Evolutionary conservation across 805 yeast genomes (phyloP).

Genomic region (Yamadazyma insecticola): DNA sequence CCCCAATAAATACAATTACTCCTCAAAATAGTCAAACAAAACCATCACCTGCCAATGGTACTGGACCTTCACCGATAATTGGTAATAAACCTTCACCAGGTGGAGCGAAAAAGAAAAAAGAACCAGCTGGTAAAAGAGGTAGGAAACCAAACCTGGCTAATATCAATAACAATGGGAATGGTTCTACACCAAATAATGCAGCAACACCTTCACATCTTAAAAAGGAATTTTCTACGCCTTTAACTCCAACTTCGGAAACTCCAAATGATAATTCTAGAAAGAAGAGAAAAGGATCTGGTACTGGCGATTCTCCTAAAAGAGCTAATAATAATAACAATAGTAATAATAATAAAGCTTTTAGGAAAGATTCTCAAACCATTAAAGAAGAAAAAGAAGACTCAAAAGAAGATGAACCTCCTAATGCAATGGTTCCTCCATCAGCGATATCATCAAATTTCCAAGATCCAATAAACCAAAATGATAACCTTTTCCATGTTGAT

Average conservation of each 20-base stretch:
- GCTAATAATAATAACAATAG: conserved; percentile 9
- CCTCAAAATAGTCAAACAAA: conserved; percentile 8
- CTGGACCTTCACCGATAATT: conserved; percentile 28
- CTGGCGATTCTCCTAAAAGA: conserved; percentile 34
- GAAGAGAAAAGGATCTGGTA: conserved; percentile 27
- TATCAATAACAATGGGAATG: conserved; percentile 9
- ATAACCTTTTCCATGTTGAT: conserved; percentile 33
- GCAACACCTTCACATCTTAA: conserved; percentile 24
- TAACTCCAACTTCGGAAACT: conserved; percentile 39
- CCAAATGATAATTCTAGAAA: conserved; percentile 14
- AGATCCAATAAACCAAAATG: conserved; percentile 18
- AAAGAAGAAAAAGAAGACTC: conserved; percentile 20
- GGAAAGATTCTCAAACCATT: conserved; percentile 13
- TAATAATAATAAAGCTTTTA: conserved; percentile 6
- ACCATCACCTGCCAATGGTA: conserved; percentile 21
- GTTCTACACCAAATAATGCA: conserved; percentile 11
- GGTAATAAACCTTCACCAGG: conserved; percentile 33
- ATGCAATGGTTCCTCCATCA: conserved; percentile 21
- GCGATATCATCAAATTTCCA: conserved; percentile 13
- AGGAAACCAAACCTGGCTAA: conserved; percentile 24
- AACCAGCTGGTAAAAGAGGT: conserved; percentile 24
- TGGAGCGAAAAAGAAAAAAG: conserved; percentile 25
- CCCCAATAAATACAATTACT: conserved; percentile 8
- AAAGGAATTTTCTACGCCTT: conserved; percentile 35
- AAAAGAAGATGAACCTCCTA: conserved; percentile 14